phyloP scores from a whole-genome alignment of 495 filamentous ascomycete species.

The Achaetomiella virescens region DNA sequence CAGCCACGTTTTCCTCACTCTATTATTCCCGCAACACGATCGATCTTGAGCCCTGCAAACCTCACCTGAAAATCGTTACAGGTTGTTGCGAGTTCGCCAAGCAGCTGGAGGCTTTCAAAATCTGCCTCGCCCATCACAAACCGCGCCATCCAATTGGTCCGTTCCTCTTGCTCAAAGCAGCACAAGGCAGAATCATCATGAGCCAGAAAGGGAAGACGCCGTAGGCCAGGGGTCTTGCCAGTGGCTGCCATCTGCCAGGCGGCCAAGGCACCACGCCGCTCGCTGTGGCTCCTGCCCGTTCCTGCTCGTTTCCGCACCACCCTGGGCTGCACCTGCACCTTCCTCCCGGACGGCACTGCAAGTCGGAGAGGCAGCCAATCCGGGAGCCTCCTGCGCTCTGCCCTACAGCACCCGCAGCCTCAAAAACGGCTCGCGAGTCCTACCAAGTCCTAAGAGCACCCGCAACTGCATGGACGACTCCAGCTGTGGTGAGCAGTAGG shows the following conservation, averaged over 20 bases:
- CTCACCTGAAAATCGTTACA: neutral
- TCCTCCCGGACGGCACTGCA: neutral
- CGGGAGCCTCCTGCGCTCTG: neutral
- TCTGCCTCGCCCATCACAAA: neutral
- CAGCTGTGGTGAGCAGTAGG: conserved; percentile 11
- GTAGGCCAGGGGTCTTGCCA: neutral
- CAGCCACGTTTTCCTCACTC: neutral
- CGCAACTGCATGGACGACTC: conserved; percentile 1
- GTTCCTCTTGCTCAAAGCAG: no score
- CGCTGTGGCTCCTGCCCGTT: neutral
- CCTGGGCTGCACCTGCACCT: neutral
- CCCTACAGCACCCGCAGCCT: conserved; percentile 17
- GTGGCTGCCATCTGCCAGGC: conserved; percentile 8
- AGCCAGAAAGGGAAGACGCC: neutral
- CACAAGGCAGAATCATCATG: conserved; percentile 4
- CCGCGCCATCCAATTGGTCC: neutral
- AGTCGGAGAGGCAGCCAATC: conserved; percentile 27
- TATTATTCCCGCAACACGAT: neutral
- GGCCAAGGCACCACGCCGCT: neutral
- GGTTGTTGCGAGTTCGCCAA: neutral
- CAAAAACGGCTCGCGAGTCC: conserved; percentile 14
- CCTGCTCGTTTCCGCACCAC: neutral
- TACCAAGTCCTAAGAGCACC: conserved; percentile 20
- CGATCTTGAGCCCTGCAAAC: neutral
- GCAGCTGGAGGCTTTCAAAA: neutral